Conservation (phyloP, 805 yeast species). For the Candida maltosa region DNA sequence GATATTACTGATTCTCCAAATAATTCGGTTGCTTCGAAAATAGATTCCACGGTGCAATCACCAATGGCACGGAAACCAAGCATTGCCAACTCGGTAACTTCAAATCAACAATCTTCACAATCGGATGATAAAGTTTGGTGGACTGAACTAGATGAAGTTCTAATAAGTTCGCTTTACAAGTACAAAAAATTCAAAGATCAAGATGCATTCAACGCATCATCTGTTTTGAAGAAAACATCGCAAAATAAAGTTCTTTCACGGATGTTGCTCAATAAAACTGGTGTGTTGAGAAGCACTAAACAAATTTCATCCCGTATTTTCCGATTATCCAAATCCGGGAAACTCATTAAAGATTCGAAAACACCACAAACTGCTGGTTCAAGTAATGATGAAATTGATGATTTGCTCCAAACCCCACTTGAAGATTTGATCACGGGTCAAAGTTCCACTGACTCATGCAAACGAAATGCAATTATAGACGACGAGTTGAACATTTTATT, state of each 20-base stretch:
- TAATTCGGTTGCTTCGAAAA: conserved; percentile 32
- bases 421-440: conserved; percentile 17
- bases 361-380: conserved; percentile 3
- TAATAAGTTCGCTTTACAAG: conserved; percentile 32
- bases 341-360: conserved; percentile 14
- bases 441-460: conserved; percentile 14
- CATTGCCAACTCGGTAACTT: conserved; percentile 1
- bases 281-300: conserved; percentile 32
- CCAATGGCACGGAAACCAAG: conserved; percentile 16
- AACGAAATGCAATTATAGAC: conserved; percentile 24
- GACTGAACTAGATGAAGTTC: conserved; percentile 30
- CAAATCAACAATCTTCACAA: conserved; percentile 1
- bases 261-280: conserved; percentile 36
- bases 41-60: conserved; percentile 26
- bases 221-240: conserved; percentile 28
- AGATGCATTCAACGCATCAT: conserved; percentile 14
- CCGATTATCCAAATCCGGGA: conserved; percentile 23
- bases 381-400: conserved; percentile 20
- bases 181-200: conserved; percentile 29
- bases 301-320: conserved; percentile 33
- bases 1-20: conserved; percentile 28
- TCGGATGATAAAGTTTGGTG: conserved; percentile 30
- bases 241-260: conserved; percentile 40
- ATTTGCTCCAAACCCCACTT: conserved; percentile 25
- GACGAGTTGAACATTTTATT: conserved; percentile 28